Evolutionary conservation across 805 yeast genomes (phyloP), one percentile per base, ranked within the genome.

Genomic region (Isabelozyma pseudorhagii): DNA sequence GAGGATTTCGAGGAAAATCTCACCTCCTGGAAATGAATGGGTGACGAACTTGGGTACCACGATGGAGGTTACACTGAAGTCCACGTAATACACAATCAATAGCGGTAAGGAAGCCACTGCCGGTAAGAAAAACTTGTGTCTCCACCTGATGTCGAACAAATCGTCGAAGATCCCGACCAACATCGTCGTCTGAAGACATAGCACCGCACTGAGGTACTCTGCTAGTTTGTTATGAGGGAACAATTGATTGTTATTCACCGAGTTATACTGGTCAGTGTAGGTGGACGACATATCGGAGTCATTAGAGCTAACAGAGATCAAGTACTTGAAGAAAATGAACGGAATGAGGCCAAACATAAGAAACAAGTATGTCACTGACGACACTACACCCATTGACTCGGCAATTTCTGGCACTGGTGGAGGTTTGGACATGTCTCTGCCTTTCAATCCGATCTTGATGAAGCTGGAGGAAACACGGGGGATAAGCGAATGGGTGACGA

Each of bases 121-220:
- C 0, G 99, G 99, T 56, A 94, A 64, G 60, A 94, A 90, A 71
- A 94, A 90, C 74, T 94, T 94, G 72, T 94, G 97, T 63, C 99
- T 79, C 99, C 99, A 94, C 58, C 97, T 80, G 54, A 94, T 83
- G 67, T 94, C 99, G 62, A 94, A 94, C 59, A 94, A 75, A 71
- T 94, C 99, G 67, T 94, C 99, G 44, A 96, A 87, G 29, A 94
- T 77, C 0, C 99, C 99, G 42, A 94, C 73, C 41, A 94, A 71
- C 13, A 91, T 78, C 65, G 94, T 92, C 55, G 90, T 82, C 68
- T 90, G 90, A 44, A 94, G 69, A 52, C 96, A 89, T 51, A 94
- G 69, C 8, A 93, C 74, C 4, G 96, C 96, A 59, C 96, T 84
- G 55, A 94, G 76, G 66, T 85, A 94, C 55, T 90, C 96, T 0